Conservation (phyloP, 1,284 basidiomycete species). For the Mycena sp. region DNA sequence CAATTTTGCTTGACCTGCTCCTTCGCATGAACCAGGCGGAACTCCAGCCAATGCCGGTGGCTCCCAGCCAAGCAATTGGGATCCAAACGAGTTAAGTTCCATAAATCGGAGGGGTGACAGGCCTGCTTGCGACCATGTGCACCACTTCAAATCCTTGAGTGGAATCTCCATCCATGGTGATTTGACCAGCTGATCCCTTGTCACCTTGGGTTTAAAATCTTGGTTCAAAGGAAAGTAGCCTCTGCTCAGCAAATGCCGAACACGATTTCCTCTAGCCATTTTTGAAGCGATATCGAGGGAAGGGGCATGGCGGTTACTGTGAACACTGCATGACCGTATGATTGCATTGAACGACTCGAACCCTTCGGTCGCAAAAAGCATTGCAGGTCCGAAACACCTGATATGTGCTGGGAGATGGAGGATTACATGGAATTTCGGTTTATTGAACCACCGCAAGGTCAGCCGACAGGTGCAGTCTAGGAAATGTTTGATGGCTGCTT, state of each 20-base stretch:
- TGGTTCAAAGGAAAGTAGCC: conserved; percentile 6
- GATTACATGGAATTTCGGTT: no score
- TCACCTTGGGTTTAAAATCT: background rate
- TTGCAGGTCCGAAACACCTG: no score
- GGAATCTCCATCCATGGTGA: conserved; percentile 6
- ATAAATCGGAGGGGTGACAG: conserved; percentile 1
- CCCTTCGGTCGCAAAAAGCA: no score
- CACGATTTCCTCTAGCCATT: conserved; percentile 27
- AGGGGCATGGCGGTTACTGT: conserved; percentile 32
- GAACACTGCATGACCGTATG: conserved; percentile 19
- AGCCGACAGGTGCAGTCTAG: no score
- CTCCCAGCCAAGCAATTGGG: conserved; percentile 8
- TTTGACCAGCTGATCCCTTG: background rate
- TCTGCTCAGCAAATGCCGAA: conserved; percentile 28
- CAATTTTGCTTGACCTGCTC: background rate
- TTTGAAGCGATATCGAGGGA: conserved; percentile 30
- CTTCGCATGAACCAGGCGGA: background rate
- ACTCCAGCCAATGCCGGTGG: background rate
- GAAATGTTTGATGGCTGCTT: no score
- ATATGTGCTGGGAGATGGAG: no score
- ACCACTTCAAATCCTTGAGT: background rate
- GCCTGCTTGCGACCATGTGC: conserved; percentile 2
- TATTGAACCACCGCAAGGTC: no score
- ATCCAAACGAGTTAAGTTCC: conserved; percentile 9
- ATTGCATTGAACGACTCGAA: no score